These are phyloP conservation scores for Cornus florida DNA, from an alignment of 148 eudicot species.

Conservation along the genomic window DNA sequence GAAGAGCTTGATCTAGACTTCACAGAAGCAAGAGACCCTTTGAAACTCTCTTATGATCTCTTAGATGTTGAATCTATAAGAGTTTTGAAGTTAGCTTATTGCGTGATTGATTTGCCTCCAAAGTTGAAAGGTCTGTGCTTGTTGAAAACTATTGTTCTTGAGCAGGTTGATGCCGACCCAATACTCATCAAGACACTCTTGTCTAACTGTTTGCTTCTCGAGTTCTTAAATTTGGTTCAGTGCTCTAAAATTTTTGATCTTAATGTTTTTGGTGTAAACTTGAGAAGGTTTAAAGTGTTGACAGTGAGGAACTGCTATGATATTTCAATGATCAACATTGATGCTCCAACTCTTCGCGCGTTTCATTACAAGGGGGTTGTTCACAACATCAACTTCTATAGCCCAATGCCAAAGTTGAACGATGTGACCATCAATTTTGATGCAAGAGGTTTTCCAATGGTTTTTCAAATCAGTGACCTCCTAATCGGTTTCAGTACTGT, in stretches of 20 bases:
- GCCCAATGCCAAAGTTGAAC: neutral
- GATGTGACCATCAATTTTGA: neutral
- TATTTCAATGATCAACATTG: neutral
- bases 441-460: neutral
- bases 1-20: constrained; percentile 11
- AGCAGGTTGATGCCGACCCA: neutral
- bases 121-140: neutral
- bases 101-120: neutral
- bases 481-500: neutral
- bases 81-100: neutral
- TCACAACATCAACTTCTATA: neutral
- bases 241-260: neutral
- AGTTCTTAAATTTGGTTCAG: neutral
- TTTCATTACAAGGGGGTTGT: neutral
- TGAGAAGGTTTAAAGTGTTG: neutral
- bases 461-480: neutral
- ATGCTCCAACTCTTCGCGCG: neutral
- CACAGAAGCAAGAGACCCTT: neutral
- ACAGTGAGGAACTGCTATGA: neutral
- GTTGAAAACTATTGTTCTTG: neutral
- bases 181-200: neutral
- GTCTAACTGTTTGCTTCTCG: neutral
- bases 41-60: constrained; percentile 2
- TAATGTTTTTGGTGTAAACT: neutral
- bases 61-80: neutral